These are phyloP conservation scores for Beauveria rudraprayagi DNA, from an alignment of 2,329 filamentous ascomycete species.

Conservation along the genomic window DNA sequence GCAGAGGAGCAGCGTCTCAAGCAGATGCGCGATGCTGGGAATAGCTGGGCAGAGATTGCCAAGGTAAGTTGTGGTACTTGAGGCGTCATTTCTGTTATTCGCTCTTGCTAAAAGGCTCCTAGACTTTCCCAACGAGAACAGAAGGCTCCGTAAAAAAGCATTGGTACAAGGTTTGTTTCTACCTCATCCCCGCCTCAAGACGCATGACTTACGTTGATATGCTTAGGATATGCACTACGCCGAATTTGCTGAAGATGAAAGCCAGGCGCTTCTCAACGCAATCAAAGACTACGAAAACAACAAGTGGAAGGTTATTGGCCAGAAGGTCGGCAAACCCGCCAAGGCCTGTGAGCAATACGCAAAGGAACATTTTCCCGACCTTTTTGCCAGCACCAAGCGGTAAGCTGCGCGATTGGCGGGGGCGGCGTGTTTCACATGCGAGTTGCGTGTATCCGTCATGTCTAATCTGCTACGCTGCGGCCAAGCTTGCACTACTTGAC, in stretches of 20 bases:
- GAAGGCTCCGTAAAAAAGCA: constrained; percentile 99
- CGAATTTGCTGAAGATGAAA: constrained; percentile 95
- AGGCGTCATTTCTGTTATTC: too few relatives aligned
- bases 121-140: constrained; percentile 88
- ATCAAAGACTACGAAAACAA: constrained; percentile 99
- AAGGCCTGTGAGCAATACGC: constrained; percentile 82
- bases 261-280: constrained; percentile 72
- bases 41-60: constrained; percentile 96
- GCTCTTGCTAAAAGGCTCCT: constrained; percentile 19
- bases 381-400: constrained; percentile 30
- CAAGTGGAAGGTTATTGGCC: constrained; percentile 96
- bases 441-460: not conserved
- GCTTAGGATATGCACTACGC: constrained; percentile 95
- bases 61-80: constrained; percentile 61
- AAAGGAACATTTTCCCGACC: constrained; percentile 79
- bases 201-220: not conserved
- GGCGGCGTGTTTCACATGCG: not conserved
- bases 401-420: constrained; percentile 18
- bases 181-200: too few relatives aligned
- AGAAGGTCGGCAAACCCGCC: constrained; percentile 94
- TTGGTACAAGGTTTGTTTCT: constrained; percentile 79
- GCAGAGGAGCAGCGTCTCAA: constrained; percentile 89
- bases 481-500: not conserved
- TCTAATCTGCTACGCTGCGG: not conserved
- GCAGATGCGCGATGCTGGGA: constrained; percentile 85